Conservation (phyloP, 2,329 filamentous ascomycete genomes). For the Colletotrichum gloeosporioides region DNA sequence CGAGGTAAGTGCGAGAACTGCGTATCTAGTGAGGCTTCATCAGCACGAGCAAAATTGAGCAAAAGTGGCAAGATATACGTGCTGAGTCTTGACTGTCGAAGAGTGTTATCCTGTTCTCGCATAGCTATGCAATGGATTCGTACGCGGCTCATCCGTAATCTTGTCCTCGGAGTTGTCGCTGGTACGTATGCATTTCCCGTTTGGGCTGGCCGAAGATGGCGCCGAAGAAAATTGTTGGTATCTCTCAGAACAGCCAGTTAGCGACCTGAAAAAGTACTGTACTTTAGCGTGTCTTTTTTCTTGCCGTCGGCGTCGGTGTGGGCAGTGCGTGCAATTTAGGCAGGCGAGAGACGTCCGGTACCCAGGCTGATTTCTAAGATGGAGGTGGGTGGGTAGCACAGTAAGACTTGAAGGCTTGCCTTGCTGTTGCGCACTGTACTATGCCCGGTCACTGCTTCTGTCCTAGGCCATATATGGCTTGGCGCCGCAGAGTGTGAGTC, state of each 20-base stretch:
- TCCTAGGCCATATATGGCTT: neutral
- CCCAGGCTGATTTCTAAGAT: neutral
- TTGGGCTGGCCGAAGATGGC: neutral
- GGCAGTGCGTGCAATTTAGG: neutral
- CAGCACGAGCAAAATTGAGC: neutral
- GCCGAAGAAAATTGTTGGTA: neutral
- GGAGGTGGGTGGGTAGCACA: neutral
- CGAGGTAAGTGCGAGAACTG: neutral
- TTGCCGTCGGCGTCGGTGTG: neutral
- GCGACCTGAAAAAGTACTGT: neutral
- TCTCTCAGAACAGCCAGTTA: neutral
- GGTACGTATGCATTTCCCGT: neutral
- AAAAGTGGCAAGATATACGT: neutral
- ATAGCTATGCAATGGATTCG: neutral
- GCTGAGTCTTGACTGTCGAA: neutral
- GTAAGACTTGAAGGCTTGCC: neutral
- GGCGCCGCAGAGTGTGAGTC: slow-evolving; percentile 13
- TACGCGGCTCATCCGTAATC: neutral
- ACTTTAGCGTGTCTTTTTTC: neutral
- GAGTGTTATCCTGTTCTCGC: neutral
- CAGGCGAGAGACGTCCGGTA: neutral
- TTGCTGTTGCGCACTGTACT: neutral
- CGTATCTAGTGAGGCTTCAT: neutral
- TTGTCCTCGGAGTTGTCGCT: neutral
- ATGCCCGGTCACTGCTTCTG: neutral